Percentiles rank a stretch among this genome's conserved stretches.
phyloP scores from a whole-genome alignment of 306 rosid species.

The Cucurbita ficifolia region DNA sequence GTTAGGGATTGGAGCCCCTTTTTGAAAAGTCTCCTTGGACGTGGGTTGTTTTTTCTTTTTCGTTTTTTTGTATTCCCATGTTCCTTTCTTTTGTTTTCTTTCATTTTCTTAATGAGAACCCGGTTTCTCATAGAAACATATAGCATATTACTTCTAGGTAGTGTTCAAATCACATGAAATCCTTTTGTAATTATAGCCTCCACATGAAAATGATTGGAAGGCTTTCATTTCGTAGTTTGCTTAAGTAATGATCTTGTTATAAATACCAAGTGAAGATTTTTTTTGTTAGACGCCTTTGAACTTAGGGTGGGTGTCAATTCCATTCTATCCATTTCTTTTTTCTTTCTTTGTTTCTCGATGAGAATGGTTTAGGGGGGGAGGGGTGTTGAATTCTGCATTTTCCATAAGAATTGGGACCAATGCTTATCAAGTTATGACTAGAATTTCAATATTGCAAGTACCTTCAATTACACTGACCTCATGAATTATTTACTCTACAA shows the following conservation, averaged over 20 bases:
- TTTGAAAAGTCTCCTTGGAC: neutral
- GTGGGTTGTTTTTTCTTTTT: neutral
- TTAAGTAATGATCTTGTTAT: too few species aligned
- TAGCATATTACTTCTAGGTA: neutral
- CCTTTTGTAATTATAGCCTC: too few species aligned
- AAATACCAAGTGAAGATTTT: neutral
- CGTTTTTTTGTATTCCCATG: neutral
- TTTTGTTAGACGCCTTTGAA: neutral
- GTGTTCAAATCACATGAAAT: neutral
- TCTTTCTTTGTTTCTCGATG: neutral
- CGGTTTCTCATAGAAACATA: neutral
- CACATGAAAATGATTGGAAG: neutral
- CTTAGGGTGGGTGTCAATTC: neutral
- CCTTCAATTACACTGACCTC: neutral
- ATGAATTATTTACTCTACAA: neutral
- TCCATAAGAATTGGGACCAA: neutral
- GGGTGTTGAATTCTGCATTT: neutral
- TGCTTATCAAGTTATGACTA: neutral
- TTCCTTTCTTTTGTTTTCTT: neutral
- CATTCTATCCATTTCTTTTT: neutral
- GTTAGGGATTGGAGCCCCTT: too few species aligned
- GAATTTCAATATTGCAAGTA: neutral
- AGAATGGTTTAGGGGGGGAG: neutral
- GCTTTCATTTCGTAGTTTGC: neutral
- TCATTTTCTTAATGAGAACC: neutral